Evolutionary conservation across 306 rosid genomes (phyloP).

Genomic region (Vicia faba): DNA sequence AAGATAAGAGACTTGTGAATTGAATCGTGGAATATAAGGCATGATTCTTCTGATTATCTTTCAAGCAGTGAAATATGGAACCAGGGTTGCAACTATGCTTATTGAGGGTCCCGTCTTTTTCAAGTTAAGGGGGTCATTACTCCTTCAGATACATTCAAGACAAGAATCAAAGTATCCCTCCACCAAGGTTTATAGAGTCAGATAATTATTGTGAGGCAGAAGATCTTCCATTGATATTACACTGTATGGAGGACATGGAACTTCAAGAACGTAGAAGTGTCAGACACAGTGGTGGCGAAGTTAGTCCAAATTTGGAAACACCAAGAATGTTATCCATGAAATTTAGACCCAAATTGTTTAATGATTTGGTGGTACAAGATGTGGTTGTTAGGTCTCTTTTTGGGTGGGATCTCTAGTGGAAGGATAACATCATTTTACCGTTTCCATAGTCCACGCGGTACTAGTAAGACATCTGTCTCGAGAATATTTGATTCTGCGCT

Average conservation of each 20-base stretch:
- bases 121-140: too few relatives aligned
- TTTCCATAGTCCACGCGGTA: constrained; percentile 84
- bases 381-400: constrained; percentile 73
- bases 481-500: constrained; percentile 84
- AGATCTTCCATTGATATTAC: constrained; percentile 55
- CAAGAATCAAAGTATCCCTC: too few relatives aligned
- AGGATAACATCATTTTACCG: constrained; percentile 71
- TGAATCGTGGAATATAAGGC: too few relatives aligned
- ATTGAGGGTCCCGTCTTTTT: too few relatives aligned
- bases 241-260: constrained; percentile 42
- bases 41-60: too few relatives aligned
- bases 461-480: constrained; percentile 83
- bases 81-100: too few relatives aligned
- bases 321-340: constrained; percentile 73
- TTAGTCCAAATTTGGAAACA: constrained; percentile 50
- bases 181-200: constrained; percentile 66
- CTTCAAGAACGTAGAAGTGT: constrained; percentile 41
- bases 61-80: too few relatives aligned
- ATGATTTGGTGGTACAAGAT: constrained; percentile 82
- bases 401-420: constrained; percentile 69
- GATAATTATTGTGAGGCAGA: constrained; percentile 47
- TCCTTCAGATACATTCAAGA: too few relatives aligned
- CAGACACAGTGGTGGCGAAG: constrained; percentile 45
- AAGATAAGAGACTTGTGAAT: too few relatives aligned
- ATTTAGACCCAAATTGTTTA: constrained; percentile 71